Conservation (phyloP, 2,329 filamentous ascomycete species). For the Acephala macrosclerotiorum region DNA sequence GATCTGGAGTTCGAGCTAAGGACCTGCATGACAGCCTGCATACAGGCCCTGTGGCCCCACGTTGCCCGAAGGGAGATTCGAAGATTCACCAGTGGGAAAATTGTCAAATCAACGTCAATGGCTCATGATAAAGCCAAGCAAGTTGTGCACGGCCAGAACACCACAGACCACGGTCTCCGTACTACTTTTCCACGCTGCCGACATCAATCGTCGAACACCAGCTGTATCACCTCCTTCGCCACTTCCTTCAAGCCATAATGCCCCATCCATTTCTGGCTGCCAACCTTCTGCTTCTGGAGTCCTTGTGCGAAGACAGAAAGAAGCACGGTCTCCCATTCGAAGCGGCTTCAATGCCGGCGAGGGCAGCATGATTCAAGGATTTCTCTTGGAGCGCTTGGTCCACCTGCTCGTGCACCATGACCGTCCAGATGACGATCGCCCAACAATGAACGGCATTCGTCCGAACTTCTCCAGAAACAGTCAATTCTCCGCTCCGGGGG, state of each 20-base stretch:
- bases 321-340: slow-evolving; percentile 7
- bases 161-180: background rate
- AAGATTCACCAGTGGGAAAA: background rate
- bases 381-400: slow-evolving; percentile 1
- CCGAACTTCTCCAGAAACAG: slow-evolving; percentile 3
- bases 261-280: slow-evolving; percentile 2
- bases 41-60: background rate
- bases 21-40: slow-evolving; percentile 24
- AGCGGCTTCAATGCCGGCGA: slow-evolving; percentile 6
- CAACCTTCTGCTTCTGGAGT: slow-evolving; percentile 6
- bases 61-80: background rate
- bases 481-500: background rate
- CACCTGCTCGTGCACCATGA: slow-evolving; percentile 14
- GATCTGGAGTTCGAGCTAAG: slow-evolving; percentile 17
- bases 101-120: background rate
- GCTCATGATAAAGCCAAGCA: background rate
- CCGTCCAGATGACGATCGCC: slow-evolving; percentile 6
- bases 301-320: slow-evolving; percentile 4
- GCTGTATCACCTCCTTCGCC: slow-evolving; percentile 8
- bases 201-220: slow-evolving; percentile 2
- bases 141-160: background rate
- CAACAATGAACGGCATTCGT: slow-evolving; percentile 4
- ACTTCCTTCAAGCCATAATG: slow-evolving; percentile 8
- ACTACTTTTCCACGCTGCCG: background rate
- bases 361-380: background rate